Evolutionary conservation across 2,329 filamentous ascomycete genomes (phyloP).

Genomic region (Diaporthe humulicola): DNA sequence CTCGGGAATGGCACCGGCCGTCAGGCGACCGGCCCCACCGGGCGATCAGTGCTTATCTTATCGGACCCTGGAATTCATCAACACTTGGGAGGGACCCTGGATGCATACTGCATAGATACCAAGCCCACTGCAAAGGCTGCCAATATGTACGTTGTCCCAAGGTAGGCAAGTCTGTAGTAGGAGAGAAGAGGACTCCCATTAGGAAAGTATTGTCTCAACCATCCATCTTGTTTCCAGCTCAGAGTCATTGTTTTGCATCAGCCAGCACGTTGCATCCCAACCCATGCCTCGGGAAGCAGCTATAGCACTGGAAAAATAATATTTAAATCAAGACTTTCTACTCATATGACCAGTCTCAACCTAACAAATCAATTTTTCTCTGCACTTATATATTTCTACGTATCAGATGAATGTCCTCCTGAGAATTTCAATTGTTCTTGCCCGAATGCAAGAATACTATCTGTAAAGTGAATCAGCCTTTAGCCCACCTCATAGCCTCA

Average conservation of each 20-base stretch:
- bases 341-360: not conserved
- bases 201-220: not conserved
- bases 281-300: not conserved
- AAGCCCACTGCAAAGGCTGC: not conserved
- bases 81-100: not conserved
- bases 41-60: slow-evolving; percentile 24
- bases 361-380: not conserved
- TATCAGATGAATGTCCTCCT: not conserved
- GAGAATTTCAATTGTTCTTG: not conserved
- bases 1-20: not conserved
- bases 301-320: not conserved
- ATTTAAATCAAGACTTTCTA: not conserved
- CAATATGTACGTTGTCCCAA: not conserved
- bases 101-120: slow-evolving; percentile 5
- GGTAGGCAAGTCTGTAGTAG: not conserved
- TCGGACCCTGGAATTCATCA: slow-evolving; percentile 2
- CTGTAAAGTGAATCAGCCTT: too few species aligned
- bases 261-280: too few species aligned
- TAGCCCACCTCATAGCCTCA: too few species aligned
- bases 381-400: not conserved
- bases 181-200: not conserved
- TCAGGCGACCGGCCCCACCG: slow-evolving; percentile 8
- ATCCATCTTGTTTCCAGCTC: not conserved
- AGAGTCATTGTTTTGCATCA: not conserved
- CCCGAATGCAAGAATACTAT: not conserved